Conservation (phyloP, 305 asterid species). For the Euphrasia arctica region DNA sequence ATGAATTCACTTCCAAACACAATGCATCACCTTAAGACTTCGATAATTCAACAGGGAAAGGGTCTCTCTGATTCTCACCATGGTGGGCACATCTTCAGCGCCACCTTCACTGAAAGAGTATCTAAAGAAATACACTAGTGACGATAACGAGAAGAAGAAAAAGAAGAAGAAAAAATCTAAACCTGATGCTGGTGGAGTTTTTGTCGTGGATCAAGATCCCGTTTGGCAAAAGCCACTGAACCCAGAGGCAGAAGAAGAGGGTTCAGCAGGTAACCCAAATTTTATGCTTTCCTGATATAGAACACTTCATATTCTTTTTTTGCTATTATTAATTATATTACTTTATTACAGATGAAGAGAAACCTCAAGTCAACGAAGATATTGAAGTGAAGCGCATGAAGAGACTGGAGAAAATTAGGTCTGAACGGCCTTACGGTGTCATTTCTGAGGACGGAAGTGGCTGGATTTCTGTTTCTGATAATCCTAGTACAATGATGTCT, state of each 20-base stretch:
- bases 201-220: slow-evolving; percentile 81
- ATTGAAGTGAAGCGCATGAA: slow-evolving; percentile 83
- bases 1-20: background rate
- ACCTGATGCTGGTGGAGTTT: slow-evolving; percentile 43
- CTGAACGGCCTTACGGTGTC: slow-evolving; percentile 60
- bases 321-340: background rate
- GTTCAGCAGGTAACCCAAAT: slow-evolving; percentile 46
- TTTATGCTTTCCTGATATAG: slow-evolving; percentile 1
- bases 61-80: background rate
- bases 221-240: slow-evolving; percentile 82
- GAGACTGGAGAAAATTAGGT: slow-evolving; percentile 59
- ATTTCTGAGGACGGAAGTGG: slow-evolving; percentile 98
- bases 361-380: slow-evolving; percentile 81
- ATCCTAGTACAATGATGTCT: slow-evolving; percentile 22
- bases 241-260: slow-evolving; percentile 54
- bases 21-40: background rate
- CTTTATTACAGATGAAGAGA: slow-evolving; percentile 65
- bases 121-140: slow-evolving; percentile 2
- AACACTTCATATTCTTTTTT: slow-evolving; percentile 12
- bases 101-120: slow-evolving; percentile 12
- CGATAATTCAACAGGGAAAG: background rate
- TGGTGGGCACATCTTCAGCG: slow-evolving; percentile 7
- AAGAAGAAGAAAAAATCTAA: slow-evolving; percentile 34
- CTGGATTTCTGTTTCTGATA: slow-evolving; percentile 59
- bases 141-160: slow-evolving; percentile 1